Evolutionary conservation across 1,284 basidiomycete species (phyloP), one percentile per base, ranked within the genome.

Genomic region (Marasmius fiardii): DNA sequence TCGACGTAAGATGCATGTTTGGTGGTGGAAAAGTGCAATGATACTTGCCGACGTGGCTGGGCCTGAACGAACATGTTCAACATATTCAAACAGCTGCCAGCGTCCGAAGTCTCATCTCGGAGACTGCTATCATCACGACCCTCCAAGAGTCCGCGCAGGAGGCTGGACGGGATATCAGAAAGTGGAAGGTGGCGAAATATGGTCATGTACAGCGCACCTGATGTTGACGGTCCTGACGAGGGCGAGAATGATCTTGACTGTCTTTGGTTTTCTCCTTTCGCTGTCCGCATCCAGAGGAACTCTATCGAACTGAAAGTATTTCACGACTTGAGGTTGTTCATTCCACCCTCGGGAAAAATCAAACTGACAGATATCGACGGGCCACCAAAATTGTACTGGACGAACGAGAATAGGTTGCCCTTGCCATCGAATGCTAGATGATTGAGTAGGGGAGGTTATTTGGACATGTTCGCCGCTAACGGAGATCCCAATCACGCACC

Each of bases 11-110:
- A n/a, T 21, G 18, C n/a, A 33, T 41, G 12, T 34, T 14, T 10
- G 14, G 12, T 31, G 43, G 12, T 20, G 55, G 21, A 4, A 23
- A 26, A n/a, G n/a, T 28, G 16, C 5, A 33, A 44, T 14, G 20
- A 12, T 28, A 44, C 64, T 54, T 45, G 69, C 71, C 64, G 65
- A 55, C 64, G 63, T 1, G 72, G 71, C 4, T 65, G 53, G 0
- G 69, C 67, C 54, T 70, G 71, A 21, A 74, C 60, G 43, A 69
- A 73, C 0, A 72, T 56, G 50, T 74, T 73, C 1, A 74, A 55
- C 68, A 74, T 69, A 39, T 68, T 73, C 18, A 72, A 31, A 2
- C 67, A 64, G 5, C 63, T 62, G 16, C 61, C 57, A 2, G 63
- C 59, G 26, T 63, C 65, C 8, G 58, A 60, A 28, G 61, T 61